These are phyloP conservation scores for Syncephalis plumigaleata DNA, from an alignment of 371 early-diverging fungal genomes.

Conservation along the genomic window DNA sequence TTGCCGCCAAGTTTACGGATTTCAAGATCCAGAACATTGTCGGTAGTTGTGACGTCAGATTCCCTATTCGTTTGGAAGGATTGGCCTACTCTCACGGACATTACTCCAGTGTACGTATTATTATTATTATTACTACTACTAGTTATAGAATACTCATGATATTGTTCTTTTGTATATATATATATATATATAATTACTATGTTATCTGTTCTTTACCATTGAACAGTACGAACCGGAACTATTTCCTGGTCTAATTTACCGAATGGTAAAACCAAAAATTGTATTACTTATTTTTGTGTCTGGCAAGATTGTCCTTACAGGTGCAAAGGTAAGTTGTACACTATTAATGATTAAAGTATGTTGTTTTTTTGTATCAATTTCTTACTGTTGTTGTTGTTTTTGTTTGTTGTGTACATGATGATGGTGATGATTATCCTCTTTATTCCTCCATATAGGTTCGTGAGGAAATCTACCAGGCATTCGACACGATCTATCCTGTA, in stretches of 20 bases:
- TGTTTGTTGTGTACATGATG: too few species aligned
- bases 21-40: conserved; percentile 99
- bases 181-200: too few species aligned
- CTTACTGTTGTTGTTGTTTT: too few species aligned
- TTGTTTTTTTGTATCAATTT: too few species aligned
- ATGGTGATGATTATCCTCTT: too few species aligned
- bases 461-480: conserved; percentile 99
- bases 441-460: conserved; percentile 30
- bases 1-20: conserved; percentile 96
- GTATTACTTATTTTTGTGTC: conserved; percentile 99
- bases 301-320: conserved; percentile 99
- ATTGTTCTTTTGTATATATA: too few species aligned
- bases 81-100: conserved; percentile 96
- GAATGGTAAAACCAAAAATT: conserved; percentile 99
- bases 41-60: conserved; percentile 98
- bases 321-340: conserved; percentile 73
- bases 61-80: conserved; percentile 99
- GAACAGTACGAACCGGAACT: conserved; percentile 98
- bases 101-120: conserved; percentile 84
- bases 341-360: too few species aligned
- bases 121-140: too few species aligned
- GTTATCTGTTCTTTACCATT: too few species aligned
- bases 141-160: too few species aligned
- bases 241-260: conserved; percentile 99
- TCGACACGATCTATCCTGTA: conserved; percentile 99